phyloP scores from a whole-genome alignment of 306 rosid species.

The Urtica urens region DNA sequence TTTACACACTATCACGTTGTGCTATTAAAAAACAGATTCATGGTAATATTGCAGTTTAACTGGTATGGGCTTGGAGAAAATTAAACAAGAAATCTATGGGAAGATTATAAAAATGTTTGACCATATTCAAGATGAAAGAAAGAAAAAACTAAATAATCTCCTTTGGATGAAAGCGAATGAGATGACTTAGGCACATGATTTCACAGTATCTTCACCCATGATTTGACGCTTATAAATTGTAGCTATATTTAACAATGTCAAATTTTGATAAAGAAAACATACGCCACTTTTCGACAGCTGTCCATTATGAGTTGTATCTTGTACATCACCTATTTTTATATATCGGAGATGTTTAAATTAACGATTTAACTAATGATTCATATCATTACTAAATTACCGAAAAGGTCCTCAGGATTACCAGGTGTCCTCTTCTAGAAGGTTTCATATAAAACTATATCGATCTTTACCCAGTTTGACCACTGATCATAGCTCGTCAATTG shows the following conservation, averaged over 20 bases:
- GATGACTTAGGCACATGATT: constrained; percentile 16
- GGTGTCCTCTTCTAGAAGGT: constrained; percentile 19
- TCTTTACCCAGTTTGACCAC: neutral
- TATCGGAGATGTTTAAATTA: neutral
- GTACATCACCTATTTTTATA: neutral
- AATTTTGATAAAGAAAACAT: neutral
- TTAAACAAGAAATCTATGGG: constrained; percentile 22
- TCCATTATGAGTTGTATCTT: neutral
- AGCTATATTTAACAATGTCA: neutral
- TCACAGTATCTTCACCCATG: constrained; percentile 7
- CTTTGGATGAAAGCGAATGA: constrained; percentile 17
- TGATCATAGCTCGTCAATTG: neutral
- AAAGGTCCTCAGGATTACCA: constrained; percentile 2
- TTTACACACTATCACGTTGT: too few relatives aligned
- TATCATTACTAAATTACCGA: neutral
- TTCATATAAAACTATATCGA: neutral
- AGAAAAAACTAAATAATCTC: neutral
- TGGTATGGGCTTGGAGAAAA: neutral
- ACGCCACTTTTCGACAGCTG: neutral
- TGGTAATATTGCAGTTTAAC: neutral
- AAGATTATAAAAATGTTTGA: constrained; percentile 37
- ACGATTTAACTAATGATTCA: neutral
- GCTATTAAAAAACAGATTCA: too few relatives aligned
- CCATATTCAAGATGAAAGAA: too few relatives aligned
- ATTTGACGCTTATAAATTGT: constrained; percentile 5